A percentile compares a stretch with the other conserved stretches of the same genome.
Evolutionary conservation across 2,329 filamentous ascomycete species (phyloP).

Genomic region (Trichoderma brevicompactum): DNA sequence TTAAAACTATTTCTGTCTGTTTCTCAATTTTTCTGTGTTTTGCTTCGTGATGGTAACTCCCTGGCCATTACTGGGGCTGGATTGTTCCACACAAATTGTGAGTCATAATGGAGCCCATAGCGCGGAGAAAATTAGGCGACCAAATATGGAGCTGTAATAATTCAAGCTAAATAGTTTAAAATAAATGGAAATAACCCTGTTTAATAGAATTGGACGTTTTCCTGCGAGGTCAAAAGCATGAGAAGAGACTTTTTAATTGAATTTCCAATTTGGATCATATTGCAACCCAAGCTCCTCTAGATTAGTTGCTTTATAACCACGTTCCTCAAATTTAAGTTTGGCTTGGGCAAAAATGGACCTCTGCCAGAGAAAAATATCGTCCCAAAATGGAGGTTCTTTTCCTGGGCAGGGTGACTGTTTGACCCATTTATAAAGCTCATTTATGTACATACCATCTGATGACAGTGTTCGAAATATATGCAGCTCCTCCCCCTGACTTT

Average conservation of each 20-base stretch:
- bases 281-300: not conserved
- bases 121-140: too few species aligned
- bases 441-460: slow-evolving; percentile 71
- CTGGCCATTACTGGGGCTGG: too few species aligned
- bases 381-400: slow-evolving; percentile 74
- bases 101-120: too few species aligned
- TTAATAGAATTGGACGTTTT: too few species aligned
- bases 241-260: too few species aligned
- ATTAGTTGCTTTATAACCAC: not conserved
- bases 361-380: slow-evolving; percentile 71
- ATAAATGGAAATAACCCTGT: not conserved
- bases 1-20: too few species aligned
- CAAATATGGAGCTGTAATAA: too few species aligned
- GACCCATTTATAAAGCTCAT: slow-evolving; percentile 68
- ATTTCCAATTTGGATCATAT: not conserved
- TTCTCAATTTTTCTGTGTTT: too few species aligned
- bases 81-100: too few species aligned
- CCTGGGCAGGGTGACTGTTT: slow-evolving; percentile 54
- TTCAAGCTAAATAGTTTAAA: not conserved
- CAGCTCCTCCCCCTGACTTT: slow-evolving; percentile 42
- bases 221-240: too few species aligned
- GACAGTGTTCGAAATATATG: slow-evolving; percentile 38
- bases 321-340: slow-evolving; percentile 46
- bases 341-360: slow-evolving; percentile 70
- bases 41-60: too few species aligned